Base-by-base conservation (phyloP, 805 yeast genomes). In the Millerozyma miso region DNA sequence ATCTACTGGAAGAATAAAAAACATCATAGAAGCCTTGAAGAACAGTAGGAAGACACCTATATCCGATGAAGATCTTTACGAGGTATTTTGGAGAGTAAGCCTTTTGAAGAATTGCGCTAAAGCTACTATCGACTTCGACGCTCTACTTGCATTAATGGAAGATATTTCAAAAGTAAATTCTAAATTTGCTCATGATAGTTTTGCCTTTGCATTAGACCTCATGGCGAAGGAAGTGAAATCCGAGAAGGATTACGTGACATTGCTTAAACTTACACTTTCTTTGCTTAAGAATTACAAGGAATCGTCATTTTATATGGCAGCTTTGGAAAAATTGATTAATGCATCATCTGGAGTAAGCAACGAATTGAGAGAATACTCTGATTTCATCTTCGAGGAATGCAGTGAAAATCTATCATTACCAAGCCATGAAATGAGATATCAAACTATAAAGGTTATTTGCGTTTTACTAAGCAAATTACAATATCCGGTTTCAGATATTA, bases 51-150 rank as follows among this genome's bases (percentile, higher is more conserved):
- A 18, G 16, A 12, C 26, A 35, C 36, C 51, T 16, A 19, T 32
- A 47, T 6, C 16, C 45, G 0, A 23, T 10, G 20, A 38, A 0
- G 49, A 50, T 4, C 48, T 69, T n/a, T 54, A 64, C 19, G 74
- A 73, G 4, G 51, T 76, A 4, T 74, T 73, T 51, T 80, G 86
- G 85, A 72, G 79, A 55, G 48, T 77, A 12, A 48, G 68, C 2
- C 48, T 80, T 14, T 52, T 80, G 32, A 67, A 62, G 33, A 53
- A 64, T 48, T 62, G 73, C 4, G 50, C 65, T 13, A 54, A 55
- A n/a, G 52, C 63, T 17, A 53, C 55, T 31, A 49, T 54, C 10
- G 50, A 43, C 12, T 37, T 38, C 32, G 52, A 43, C 20, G 59
- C 37, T 44, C 60, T 45, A 37, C 31, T 53, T 40, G 36, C 19